Percentiles rank a stretch among this genome's conserved stretches.
These are phyloP conservation scores for Colletotrichum sp. DNA, from an alignment of 2,329 filamentous ascomycete genomes.

Conservation along the genomic window DNA sequence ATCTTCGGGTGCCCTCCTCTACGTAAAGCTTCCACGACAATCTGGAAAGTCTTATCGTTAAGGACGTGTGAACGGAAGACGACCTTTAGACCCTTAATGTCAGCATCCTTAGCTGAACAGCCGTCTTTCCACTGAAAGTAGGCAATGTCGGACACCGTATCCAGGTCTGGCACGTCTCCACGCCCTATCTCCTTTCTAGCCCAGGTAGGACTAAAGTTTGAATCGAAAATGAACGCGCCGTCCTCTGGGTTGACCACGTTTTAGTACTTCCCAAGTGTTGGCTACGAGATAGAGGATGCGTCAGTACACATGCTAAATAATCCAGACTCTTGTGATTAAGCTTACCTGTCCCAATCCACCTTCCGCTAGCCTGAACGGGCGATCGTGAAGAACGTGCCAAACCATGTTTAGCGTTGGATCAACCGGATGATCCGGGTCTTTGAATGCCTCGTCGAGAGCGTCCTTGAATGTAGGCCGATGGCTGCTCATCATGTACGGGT, in stretches of 20 bases:
- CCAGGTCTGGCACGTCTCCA: neutral
- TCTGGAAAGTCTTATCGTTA: neutral
- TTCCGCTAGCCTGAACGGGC: neutral
- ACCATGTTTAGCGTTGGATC: neutral
- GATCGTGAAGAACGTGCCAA: neutral
- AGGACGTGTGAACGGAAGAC: neutral
- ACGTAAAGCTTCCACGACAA: neutral
- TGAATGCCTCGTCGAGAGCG: neutral
- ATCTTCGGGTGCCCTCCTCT: neutral
- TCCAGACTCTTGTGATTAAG: too few relatives aligned
- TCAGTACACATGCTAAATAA: rapidly evolving
- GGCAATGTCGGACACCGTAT: neutral
- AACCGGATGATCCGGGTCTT: rapidly evolving
- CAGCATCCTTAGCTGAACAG: neutral
- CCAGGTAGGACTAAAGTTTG: neutral
- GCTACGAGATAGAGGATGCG: rapidly evolving
- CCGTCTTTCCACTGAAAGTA: neutral
- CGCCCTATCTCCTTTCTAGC: neutral
- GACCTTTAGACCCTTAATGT: neutral
- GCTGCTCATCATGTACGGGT: neutral
- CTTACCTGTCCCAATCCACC: too few relatives aligned
- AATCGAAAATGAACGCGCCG: neutral
- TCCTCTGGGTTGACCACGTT: neutral
- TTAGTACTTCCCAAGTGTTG: neutral
- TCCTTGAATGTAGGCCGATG: neutral